A percentile compares a stretch with the other conserved stretches of the same genome.
phyloP scores from a whole-genome alignment of 2,329 filamentous ascomycete species.

The Seiridium unicorne region DNA sequence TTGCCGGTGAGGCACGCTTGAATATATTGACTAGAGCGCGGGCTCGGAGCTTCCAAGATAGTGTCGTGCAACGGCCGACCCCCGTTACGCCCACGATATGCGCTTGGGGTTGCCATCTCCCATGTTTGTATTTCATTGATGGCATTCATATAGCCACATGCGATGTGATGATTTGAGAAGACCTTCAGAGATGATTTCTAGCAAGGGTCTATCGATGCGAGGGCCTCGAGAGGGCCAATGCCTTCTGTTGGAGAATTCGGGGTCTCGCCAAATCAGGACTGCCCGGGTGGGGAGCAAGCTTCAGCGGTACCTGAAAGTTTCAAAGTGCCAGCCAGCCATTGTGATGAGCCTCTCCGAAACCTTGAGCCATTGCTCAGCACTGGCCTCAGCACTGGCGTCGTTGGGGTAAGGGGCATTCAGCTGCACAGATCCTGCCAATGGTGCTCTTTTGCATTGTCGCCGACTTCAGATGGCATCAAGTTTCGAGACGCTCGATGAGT shows the following conservation, averaged over 20 bases:
- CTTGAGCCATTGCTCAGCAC: not conserved
- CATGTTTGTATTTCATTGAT: too few relatives aligned
- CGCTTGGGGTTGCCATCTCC: too few relatives aligned
- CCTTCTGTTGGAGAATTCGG: slow-evolving; percentile 5
- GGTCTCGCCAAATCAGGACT: slow-evolving; percentile 4
- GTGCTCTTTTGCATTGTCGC: not conserved
- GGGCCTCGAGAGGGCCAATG: not conserved
- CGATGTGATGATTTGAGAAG: not conserved
- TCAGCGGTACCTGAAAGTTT: slow-evolving; percentile 5
- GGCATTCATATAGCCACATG: too few relatives aligned
- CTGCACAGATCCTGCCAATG: not conserved
- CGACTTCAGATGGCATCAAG: slow-evolving; percentile 3
- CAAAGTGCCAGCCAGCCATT: not conserved
- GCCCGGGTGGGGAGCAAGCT: not conserved
- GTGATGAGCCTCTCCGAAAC: not conserved
- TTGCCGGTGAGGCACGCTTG: not conserved
- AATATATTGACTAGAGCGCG: not conserved
- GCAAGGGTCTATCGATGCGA: slow-evolving; percentile 1
- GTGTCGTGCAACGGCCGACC: too few relatives aligned
- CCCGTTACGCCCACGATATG: too few relatives aligned
- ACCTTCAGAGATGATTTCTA: not conserved
- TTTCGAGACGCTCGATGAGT: not conserved
- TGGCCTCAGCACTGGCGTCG: not conserved
- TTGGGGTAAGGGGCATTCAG: not conserved
- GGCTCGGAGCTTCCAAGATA: not conserved